Base-by-base conservation (phyloP, 768 basidiomycete genomes). In the Fomitopsis pulvina region DNA sequence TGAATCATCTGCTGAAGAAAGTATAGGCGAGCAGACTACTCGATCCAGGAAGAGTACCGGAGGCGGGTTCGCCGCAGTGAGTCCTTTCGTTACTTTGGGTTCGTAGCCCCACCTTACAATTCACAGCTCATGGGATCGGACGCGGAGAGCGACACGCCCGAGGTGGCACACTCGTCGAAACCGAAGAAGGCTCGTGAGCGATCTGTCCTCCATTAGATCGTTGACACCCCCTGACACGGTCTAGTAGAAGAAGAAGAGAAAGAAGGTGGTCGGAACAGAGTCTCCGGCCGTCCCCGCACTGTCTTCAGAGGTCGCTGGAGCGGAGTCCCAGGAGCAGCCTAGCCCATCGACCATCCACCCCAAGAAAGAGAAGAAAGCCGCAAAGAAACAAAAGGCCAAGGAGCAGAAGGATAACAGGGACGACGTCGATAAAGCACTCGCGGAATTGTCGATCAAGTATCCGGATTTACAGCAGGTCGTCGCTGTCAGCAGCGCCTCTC, bases 401-500 rank as follows among this genome's bases (percentile, higher is more conserved):
- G 69, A 63, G 27, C 84, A 70, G 58, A 64, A 80, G 45, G 77
- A 76, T 0, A 80, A 76, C 12, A 66, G 73, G 48, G 87, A 93
- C 58, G 92, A 97, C 54, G 69, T 98, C 24, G 92, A 96, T 57
- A 73, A 79, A 47, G 92, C 84, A 0, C 71, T 97, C 9, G 86
- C 83, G 1, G 92, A 96, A 59, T 73, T 97, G n/a, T 82, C 85
- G 1, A 53, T 83, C 43, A 85, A 90, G 87, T 88, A 63, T 34
- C 79, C 81, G 1, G 71, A 78, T 14, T 70, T 78, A 5, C 72
- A 78, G 55, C 72, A 68, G 28, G 63, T 67, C 20, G 55, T 62
- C 1, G 64, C 62, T 32, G 59, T 65, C n/a, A 32, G 61, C 8
- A 45, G 55, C 1, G 42, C 51, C 25, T 60, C 65, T 0, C 57